Base-by-base conservation (phyloP, 495 filamentous ascomycete species). In the Penicillium bialowiezense region DNA sequence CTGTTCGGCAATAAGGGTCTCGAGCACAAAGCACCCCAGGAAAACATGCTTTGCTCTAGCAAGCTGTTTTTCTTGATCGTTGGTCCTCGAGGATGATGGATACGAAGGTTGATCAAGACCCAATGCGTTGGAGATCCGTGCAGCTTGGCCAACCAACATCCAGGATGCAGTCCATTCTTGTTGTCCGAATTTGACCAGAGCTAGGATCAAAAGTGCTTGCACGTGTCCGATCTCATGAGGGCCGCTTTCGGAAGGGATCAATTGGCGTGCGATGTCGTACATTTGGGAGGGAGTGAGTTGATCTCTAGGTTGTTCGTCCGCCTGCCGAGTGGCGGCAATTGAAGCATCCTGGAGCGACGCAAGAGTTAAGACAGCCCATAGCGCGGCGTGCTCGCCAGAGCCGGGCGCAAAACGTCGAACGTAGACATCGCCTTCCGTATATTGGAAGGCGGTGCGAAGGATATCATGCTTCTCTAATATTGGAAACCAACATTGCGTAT, bases 401-500 rank as follows among this genome's bases (percentile, higher is more conserved):
- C 68, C 70, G 1, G 72, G 44, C 10, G 54, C 47, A 18, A 61
- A 45, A 8, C 57, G 33, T 3, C 64, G 54, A 14, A 64, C 36
- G 21, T 48, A 59, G 5, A 68, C 59, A 21, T 71, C 62, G 17
- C 73, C 65, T 35, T 75, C 70, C 35, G 71, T 68, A 58, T 74
- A 56, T 31, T 66, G 67, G 48, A 76, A 77, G 15, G 71, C 67
- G 2, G 72, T 67, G 29, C 75, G 74, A 24, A 82, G 65, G 13
- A 88, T 68, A 48, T 81, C 79, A 52, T 87, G 80, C 55, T 87
- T 88, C 50, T 88, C 84, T 17, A 83, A 68, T 39, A 90, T 86
- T 6, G 86, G 86, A 28, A 89, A 77, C 86, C 86, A 90, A 23
- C 75, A 78, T 61, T 88, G 82, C 0, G 86, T 89, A 52, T 86